Evolutionary conservation across 345 rosid genomes (phyloP), one percentile per base, ranked within the genome.

Genomic region (Rhodamnia argentea): DNA sequence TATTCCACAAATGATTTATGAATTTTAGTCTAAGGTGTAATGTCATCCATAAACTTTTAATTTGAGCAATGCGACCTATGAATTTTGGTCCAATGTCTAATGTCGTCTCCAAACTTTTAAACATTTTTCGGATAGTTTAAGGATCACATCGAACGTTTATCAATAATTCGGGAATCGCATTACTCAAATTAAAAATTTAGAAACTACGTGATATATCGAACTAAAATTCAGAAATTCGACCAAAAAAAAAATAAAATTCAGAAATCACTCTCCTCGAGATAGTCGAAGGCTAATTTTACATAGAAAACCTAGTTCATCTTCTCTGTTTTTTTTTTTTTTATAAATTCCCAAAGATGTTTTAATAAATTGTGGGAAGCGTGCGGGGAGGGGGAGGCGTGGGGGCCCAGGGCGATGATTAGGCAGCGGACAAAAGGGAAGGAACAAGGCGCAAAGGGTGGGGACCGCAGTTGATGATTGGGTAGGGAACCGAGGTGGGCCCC

Each of bases 401-500:
- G 86, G 64, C 20, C 86, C 62, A 5, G 54, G 50, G 89, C n/a
- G 85, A 88, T 86, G 88, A 87, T 84, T 82, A 87, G 89, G 90
- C 51, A 81, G 85, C 32, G 89, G 89, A 86, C 89, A 76, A 60
- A 81, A 83, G 87, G 78, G 60, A 87, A 18, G 78, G 78, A 70
- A 70, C 40, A 7, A 62, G 14, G 37, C 2, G 22, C 10, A 18
- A 62, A 64, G 85, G 85, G 84, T 3, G 86, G 87, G 93, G 93
- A 81, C 42, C 93, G 92, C 89, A 70, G 37, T 83, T 90, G 92
- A 92, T 92, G 93, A 93, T 90, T 88, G 86, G 93, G 92, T 87
- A 86, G 93, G 92, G 90, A 90, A 92, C 96, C 89, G 60, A 23
- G 14, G 27, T 85, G 90, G 95, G 88, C 51, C 92, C 59, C 91